Base-by-base conservation (phyloP, 371 early-diverging fungal species). In the Mucor racemosus region DNA sequence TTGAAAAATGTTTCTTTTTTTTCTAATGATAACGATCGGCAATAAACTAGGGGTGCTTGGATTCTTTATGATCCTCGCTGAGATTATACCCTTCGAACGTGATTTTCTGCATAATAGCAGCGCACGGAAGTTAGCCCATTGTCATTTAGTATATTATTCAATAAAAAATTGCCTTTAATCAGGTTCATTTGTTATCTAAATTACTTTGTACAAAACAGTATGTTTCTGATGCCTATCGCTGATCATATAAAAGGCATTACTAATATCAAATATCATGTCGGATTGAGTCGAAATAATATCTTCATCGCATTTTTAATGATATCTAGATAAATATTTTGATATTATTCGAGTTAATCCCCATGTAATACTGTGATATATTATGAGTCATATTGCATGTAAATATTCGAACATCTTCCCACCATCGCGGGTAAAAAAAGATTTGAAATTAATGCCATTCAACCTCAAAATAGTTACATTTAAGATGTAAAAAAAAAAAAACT, bases 41-140 rank as follows among this genome's bases (percentile, higher is more conserved):
- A 26, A 50, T 17, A 50, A 26, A 69, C 79, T 78, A 66, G 79
- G 79, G 79, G 79, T 76, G 79, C 79, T 76, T 76, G 69, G 69
- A 26, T 71, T 60, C 36, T 55, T 66, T 58, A 54, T 53, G 67
- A 14, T 62, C 67, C 71, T 70, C 48, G 79, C 79, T 78, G 79
- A 78, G 79, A 78, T 67, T 38, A 72, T 78, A 78, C 79, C 79
- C 79, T 74, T 74, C 67, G 71, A 76, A 78, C 79, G 76, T 78
- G 79, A 76, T 74, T 58, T 62, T 71, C 76, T 74, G 75, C 66
- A 76, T 74, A 76, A 76, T 76, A 69, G 68, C 72, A 75, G 79
- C 76, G 76, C 77, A 76, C 75, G 77, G 77, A 76, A 72, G 73
- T 69, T 73, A 62, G 67, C 73, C 66, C 39, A 57, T 55, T 62